These are phyloP conservation scores for Yamagishiella unicocca DNA, from an alignment of 139 green algal genomes.

Conservation along the genomic window DNA sequence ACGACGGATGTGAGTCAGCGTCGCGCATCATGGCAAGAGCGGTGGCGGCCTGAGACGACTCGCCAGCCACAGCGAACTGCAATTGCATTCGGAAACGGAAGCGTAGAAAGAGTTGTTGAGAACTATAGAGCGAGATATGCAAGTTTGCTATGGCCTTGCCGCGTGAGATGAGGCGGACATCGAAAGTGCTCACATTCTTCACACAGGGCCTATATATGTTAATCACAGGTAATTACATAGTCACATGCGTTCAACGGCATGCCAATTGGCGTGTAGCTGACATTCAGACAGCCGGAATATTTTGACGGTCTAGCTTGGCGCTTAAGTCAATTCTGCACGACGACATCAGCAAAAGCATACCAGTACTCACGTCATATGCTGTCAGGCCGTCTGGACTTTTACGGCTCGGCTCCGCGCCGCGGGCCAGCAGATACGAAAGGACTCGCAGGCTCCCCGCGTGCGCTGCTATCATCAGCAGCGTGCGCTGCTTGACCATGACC, in stretches of 20 bases:
- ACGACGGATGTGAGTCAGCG: slow-evolving; percentile 21
- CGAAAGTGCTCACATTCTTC: too few species aligned
- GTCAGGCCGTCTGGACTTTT: slow-evolving; percentile 50
- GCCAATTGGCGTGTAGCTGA: too few species aligned
- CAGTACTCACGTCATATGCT: slow-evolving; percentile 42
- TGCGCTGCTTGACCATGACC: slow-evolving; percentile 64
- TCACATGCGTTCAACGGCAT: neutral
- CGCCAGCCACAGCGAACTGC: slow-evolving; percentile 31
- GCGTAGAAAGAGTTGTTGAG: too few species aligned
- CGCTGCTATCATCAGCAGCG: slow-evolving; percentile 61
- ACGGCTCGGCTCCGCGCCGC: slow-evolving; percentile 52
- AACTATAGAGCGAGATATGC: too few species aligned
- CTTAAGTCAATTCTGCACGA: too few species aligned
- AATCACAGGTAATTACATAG: too few species aligned
- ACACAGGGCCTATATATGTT: too few species aligned
- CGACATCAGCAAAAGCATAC: neutral
- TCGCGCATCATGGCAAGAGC: slow-evolving; percentile 37
- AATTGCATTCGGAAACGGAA: neutral
- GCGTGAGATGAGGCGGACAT: too few species aligned
- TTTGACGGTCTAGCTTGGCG: too few species aligned
- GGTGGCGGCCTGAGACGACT: slow-evolving; percentile 3
- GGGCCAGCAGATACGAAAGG: slow-evolving; percentile 51
- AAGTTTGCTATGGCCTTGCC: too few species aligned
- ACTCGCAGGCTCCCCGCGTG: slow-evolving; percentile 57
- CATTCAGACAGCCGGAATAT: too few species aligned